phyloP scores from a whole-genome alignment of 495 filamentous ascomycete species.

The Astrothelium macrocarpum region DNA sequence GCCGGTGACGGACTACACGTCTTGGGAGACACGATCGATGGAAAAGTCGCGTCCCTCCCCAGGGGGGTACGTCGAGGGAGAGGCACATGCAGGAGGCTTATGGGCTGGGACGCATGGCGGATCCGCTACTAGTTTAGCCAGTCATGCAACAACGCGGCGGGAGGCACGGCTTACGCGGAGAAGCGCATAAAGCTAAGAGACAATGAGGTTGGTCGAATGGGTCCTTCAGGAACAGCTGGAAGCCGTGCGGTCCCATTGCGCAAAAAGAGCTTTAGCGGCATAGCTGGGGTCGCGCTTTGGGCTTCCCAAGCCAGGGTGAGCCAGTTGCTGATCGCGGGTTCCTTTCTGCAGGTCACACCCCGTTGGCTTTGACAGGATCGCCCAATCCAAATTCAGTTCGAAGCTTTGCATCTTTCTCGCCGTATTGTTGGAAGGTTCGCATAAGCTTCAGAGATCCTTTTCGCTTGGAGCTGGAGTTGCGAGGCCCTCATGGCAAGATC shows the following conservation, averaged over 20 bases:
- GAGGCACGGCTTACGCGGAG: background rate
- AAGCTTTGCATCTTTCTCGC: background rate
- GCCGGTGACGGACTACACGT: background rate
- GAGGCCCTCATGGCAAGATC: background rate
- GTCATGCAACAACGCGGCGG: background rate
- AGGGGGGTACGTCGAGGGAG: too few relatives aligned
- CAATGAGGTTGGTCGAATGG: background rate
- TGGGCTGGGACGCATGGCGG: background rate
- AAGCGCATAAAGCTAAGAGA: background rate
- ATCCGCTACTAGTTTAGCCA: background rate
- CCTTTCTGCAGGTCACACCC: background rate
- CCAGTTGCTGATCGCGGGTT: background rate
- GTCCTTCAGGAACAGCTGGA: constrained; percentile 4
- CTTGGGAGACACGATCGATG: background rate
- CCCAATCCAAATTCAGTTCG: too few relatives aligned
- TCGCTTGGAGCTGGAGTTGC: background rate
- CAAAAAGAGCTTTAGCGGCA: background rate
- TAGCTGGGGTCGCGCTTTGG: background rate
- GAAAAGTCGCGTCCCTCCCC: background rate
- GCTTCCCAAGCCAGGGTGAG: background rate
- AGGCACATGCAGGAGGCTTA: background rate
- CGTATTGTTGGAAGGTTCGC: background rate
- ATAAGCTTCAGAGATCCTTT: background rate
- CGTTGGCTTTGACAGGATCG: background rate
- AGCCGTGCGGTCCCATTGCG: background rate